Conservation (phyloP, 306 rosid species). For the Abrus precatorius region DNA sequence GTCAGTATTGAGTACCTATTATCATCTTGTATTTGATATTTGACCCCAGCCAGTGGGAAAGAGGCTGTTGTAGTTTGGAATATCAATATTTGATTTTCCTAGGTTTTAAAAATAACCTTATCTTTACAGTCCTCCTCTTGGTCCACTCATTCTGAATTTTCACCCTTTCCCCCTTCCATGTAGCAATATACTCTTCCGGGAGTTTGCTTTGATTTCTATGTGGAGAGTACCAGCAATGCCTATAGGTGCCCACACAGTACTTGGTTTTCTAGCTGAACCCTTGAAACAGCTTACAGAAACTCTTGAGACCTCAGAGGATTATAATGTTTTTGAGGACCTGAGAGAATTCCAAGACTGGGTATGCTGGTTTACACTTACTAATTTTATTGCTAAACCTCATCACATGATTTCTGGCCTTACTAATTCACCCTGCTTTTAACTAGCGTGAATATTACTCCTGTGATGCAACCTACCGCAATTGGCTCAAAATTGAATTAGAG, state of each 20-base stretch:
- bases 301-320: slow-evolving; percentile 63
- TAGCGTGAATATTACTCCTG: slow-evolving; percentile 94
- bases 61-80: not conserved
- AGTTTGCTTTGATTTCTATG: slow-evolving; percentile 94
- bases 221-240: slow-evolving; percentile 99
- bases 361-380: slow-evolving; percentile 35
- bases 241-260: slow-evolving; percentile 88
- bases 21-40: slow-evolving; percentile 37
- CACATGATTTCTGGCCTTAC: slow-evolving; percentile 39
- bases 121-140: slow-evolving; percentile 38
- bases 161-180: slow-evolving; percentile 32
- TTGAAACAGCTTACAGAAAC: slow-evolving; percentile 88
- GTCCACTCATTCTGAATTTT: slow-evolving; percentile 41
- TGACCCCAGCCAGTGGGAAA: slow-evolving; percentile 19
- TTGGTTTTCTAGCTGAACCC: slow-evolving; percentile 95
- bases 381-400: slow-evolving; percentile 37
- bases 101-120: slow-evolving; percentile 31
- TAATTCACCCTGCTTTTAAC: slow-evolving; percentile 37
- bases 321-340: slow-evolving; percentile 71
- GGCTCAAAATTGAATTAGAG: slow-evolving; percentile 93
- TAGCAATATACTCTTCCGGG: slow-evolving; percentile 95
- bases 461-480: slow-evolving; percentile 97
- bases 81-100: slow-evolving; percentile 30
- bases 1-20: slow-evolving; percentile 35
- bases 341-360: slow-evolving; percentile 98